Evolutionary conservation across 306 rosid species (phyloP), one percentile per base, ranked within the genome.

Genomic region (Dalbergia cultrata): DNA sequence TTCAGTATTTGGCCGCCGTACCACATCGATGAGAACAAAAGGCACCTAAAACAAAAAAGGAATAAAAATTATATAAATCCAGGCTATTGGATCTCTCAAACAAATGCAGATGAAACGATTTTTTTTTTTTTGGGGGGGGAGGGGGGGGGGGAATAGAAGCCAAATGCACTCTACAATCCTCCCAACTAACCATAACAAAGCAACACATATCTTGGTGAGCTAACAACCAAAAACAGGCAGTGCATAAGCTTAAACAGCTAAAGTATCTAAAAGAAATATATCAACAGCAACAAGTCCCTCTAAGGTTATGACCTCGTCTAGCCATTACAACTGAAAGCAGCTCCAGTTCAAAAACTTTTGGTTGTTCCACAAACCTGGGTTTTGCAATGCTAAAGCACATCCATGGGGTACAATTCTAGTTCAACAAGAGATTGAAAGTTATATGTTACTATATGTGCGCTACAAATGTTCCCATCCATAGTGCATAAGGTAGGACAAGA

Each of bases 1-100:
- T 58, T 88, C 87, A 12, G 78, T 26, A 84, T 41, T 63, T 21
- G 93, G 60, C 76, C 69, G 77, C 13, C 61, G 56, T 50, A 84
- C 90, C 76, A 80, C 87, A 62, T 91, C 98, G 82, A 86, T 77
- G 13, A 95, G 96, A 82, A 93, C 87, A 79, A 95, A 93, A 61
- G 99, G 97, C 75, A 90, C 97, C 97, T 95, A 85, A 59, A 73
- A 81, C 45, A 41, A 41, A 41, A 35, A 4, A 35, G 6, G 5
- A 35, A 35, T 3, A 41, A 45, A 45, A 9, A 76, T 41, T 19
- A 56, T 14, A 44, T 12, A 45, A 75, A 56, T 66, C 58, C 74
- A 13, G 18, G 17, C 49, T 9, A 37, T 39, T 39, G 60, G 50
- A 50, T 47, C 67, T 34, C 72, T 67, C 17, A 59, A 81, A 43